Evolutionary conservation across 768 basidiomycete species (phyloP), one percentile per base, ranked within the genome.

Genomic region (Lactifluus echinatus): DNA sequence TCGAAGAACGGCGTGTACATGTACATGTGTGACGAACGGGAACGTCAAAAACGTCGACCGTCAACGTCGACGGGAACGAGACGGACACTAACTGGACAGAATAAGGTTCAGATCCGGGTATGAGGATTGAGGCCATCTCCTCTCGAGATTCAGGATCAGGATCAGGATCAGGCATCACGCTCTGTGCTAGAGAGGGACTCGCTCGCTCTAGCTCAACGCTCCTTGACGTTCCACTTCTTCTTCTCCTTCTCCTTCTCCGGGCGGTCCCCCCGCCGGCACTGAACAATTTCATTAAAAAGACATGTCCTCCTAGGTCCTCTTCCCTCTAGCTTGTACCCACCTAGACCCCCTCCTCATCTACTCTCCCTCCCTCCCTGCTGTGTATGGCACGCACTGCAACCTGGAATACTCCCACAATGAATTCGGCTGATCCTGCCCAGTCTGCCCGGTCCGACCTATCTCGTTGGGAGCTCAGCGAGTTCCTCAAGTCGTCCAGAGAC

Each of bases 401-500:
- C 21, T 61, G 54, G 53, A 26, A 51, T 33, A 63, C 56, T 19
- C 45, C 57, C 10, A 42, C 48, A 15, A 62, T 63, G 63, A 44
- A 49, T 46, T 19, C 49, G 24, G 50, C 51, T n/a, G 43, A 66
- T 65, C 67, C 68, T 70, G 50, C 71, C 72, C 67, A 75, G 67
- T 64, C 73, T 67, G 54, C 68, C 66, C 60, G 69, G 56, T 55
- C 64, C 66, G 67, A 73, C 56, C 53, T 72, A 59, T 54, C 64
- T 65, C 71, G 69, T 62, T 75, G 73, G 73, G 71, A 73, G 56
- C 70, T 76, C 58, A 66, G 74, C 65, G 73, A 76, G 63, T 73
- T 78, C 66, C 76, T 78, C 68, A 77, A 75, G 62, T 63, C 65
- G 51, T 57, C 62, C 43, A 71, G 71, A 61, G 69, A 74, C 65